Conservation (phyloP, 257 asterid species). For the Penstemon barbatus region DNA sequence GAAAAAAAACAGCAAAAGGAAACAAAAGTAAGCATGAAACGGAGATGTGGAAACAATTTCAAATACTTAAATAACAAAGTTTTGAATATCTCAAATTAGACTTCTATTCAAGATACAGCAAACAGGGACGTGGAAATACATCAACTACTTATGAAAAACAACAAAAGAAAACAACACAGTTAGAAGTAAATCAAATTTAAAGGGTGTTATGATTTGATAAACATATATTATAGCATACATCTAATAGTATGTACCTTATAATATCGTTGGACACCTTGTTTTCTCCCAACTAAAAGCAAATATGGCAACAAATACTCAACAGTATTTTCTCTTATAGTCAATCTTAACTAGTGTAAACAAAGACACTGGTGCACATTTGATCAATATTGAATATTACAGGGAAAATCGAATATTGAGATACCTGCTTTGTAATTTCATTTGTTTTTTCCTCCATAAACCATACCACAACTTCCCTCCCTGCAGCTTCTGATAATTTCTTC, state of each 20-base stretch:
- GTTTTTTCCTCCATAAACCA: conserved; percentile 93
- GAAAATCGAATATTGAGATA: conserved; percentile 19
- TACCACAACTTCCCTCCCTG: conserved; percentile 83
- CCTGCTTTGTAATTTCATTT: conserved; percentile 80
- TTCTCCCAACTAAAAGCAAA: conserved; percentile 1
- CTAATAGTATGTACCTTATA: neutral
- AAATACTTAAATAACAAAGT: neutral
- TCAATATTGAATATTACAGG: neutral
- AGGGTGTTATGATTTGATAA: neutral
- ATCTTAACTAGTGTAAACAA: neutral
- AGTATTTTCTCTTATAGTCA: neutral
- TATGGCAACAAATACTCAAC: neutral
- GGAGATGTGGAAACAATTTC: neutral
- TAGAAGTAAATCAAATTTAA: too few species aligned
- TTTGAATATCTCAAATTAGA: too few species aligned
- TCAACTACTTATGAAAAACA: too few species aligned
- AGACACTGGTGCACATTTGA: neutral
- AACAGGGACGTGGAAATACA: too few species aligned
- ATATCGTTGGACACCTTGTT: neutral
- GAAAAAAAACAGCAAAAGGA: conserved; percentile 17
- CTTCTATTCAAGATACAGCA: too few species aligned
- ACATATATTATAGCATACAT: neutral
- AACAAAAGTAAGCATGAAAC: conserved; percentile 4
- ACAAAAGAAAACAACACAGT: too few species aligned
- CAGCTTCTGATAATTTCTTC: conserved; percentile 83